phyloP scores from a whole-genome alignment of 2,329 filamentous ascomycete species.

The Diaporthe nobilis region DNA sequence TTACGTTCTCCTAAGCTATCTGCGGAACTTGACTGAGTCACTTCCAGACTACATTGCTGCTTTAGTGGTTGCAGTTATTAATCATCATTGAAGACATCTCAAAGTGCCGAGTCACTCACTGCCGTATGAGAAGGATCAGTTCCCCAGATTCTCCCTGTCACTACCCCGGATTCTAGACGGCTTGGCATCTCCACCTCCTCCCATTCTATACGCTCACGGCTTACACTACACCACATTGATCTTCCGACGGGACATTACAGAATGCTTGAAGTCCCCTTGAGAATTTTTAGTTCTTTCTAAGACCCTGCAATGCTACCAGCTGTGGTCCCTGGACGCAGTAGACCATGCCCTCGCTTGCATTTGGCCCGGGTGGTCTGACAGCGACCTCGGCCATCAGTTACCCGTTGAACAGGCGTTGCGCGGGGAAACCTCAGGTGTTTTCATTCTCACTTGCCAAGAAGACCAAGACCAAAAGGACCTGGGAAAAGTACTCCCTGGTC shows the following conservation, averaged over 20 bases:
- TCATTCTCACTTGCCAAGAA: neutral
- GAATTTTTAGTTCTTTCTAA: neutral
- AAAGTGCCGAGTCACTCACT: conserved; percentile 14
- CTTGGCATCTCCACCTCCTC: conserved; percentile 18
- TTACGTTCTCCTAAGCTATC: neutral
- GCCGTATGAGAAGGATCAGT: neutral
- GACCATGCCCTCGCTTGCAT: conserved; percentile 18
- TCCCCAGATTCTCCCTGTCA: conserved; percentile 14
- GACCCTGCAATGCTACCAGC: neutral
- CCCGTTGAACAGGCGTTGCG: neutral
- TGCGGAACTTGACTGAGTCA: neutral
- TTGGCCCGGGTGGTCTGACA: neutral
- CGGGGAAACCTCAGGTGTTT: conserved; percentile 31
- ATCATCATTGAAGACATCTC: neutral
- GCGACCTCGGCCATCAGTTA: neutral
- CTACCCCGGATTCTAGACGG: conserved; percentile 20
- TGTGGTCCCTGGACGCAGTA: neutral
- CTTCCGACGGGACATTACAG: conserved; percentile 5
- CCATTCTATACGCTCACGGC: neutral
- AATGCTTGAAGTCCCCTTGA: neutral
- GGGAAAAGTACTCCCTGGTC: conserved; percentile 16
- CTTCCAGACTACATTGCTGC: neutral
- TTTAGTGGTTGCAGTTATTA: neutral
- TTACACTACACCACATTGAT: neutral
- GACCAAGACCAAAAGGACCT: conserved; percentile 10